Conservation (phyloP, 2,329 filamentous ascomycete genomes). For the Venturiaceae sp. region DNA sequence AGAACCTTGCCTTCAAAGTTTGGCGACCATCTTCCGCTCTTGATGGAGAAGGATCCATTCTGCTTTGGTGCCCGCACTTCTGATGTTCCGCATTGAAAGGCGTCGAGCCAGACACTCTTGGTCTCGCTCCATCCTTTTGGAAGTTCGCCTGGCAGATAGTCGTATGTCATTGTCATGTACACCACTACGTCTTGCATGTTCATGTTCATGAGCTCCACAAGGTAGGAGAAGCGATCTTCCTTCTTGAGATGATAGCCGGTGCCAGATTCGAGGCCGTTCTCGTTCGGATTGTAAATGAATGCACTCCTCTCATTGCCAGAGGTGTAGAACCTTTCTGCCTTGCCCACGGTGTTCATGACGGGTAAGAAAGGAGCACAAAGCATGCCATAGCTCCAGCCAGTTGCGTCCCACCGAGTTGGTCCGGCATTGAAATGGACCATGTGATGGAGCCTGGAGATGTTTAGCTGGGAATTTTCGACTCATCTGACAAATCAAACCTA, state of each 20-base stretch:
- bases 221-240: neutral
- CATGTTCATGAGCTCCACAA: conserved; percentile 9
- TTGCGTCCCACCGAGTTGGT: neutral
- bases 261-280: neutral
- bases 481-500: neutral
- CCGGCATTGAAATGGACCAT: conserved; percentile 5
- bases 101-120: conserved; percentile 7
- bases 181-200: conserved; percentile 5
- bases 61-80: neutral
- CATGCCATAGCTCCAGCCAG: neutral
- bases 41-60: neutral
- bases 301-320: conserved; percentile 5
- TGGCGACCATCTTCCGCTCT: neutral
- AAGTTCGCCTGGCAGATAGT: neutral
- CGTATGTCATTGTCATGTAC: conserved; percentile 7
- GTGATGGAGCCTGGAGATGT: conserved; percentile 3
- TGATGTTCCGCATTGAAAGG: conserved; percentile 4
- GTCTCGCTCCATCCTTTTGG: neutral
- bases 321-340: neutral
- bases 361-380: neutral
- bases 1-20: conserved; percentile 7
- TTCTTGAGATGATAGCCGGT: conserved; percentile 1
- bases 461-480: neutral
- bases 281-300: neutral
- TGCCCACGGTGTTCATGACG: neutral